These are phyloP conservation scores for Daldinia vernicosa DNA, from an alignment of 495 filamentous ascomycete genomes.

Conservation along the genomic window DNA sequence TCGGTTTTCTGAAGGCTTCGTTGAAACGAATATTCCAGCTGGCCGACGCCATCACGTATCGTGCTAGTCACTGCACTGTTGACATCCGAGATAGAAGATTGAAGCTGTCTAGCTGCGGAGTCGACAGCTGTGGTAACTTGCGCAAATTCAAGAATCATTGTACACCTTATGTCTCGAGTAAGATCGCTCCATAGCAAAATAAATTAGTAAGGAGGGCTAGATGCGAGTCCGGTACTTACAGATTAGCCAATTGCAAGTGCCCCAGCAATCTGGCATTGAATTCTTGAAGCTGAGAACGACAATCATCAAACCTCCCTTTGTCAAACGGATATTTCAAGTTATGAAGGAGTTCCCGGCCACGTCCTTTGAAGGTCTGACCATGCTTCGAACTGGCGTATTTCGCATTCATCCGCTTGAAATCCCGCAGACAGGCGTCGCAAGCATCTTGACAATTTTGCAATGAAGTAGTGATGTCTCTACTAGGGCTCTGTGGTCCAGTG, in stretches of 20 bases:
- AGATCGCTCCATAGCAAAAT: slow-evolving; percentile 16
- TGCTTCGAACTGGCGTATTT: slow-evolving; percentile 1
- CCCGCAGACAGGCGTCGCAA: slow-evolving; percentile 10
- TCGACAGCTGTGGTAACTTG: slow-evolving; percentile 1
- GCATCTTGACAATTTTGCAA: slow-evolving; percentile 19
- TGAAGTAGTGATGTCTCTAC: slow-evolving; percentile 1
- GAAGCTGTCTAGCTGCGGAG: neutral
- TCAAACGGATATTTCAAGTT: slow-evolving; percentile 22
- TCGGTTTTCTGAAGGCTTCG: neutral
- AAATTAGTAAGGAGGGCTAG: neutral
- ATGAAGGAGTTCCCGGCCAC: neutral
- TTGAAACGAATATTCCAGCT: neutral
- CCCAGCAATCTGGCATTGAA: slow-evolving; percentile 3
- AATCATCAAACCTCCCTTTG: slow-evolving; percentile 15
- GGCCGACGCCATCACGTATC: slow-evolving; percentile 1
- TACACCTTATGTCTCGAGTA: slow-evolving; percentile 7
- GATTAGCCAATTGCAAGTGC: slow-evolving; percentile 17
- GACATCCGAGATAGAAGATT: neutral
- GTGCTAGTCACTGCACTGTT: neutral
- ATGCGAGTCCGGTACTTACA: slow-evolving; percentile 6
- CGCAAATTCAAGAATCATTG: neutral
- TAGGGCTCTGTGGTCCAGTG: neutral
- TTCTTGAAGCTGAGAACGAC: slow-evolving; percentile 17
- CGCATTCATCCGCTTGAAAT: slow-evolving; percentile 16
- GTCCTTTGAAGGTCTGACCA: neutral